phyloP scores from a whole-genome alignment of 495 filamentous ascomycete genomes.

The Podospora appendiculata region DNA sequence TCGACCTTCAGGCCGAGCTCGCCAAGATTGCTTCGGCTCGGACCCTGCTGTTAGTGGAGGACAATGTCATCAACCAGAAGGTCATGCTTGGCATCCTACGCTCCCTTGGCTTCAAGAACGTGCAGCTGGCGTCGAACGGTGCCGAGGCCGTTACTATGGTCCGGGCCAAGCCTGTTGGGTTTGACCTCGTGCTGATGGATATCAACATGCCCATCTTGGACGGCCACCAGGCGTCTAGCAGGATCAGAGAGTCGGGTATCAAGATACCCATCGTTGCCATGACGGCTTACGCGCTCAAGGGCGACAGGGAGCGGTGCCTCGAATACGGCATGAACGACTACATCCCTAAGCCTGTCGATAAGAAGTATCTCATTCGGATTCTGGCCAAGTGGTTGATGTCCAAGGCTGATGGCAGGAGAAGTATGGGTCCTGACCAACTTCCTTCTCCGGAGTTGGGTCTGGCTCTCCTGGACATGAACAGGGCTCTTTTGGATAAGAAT shows the following conservation, averaged over 20 bases:
- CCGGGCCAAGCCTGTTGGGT: slow-evolving; percentile 40
- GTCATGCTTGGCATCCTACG: slow-evolving; percentile 53
- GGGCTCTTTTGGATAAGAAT: no score
- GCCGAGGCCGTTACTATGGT: slow-evolving; percentile 48
- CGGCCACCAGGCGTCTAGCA: slow-evolving; percentile 30
- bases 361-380: slow-evolving; percentile 26
- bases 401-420: slow-evolving; percentile 3
- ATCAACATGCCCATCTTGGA: slow-evolving; percentile 45
- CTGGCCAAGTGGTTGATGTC: slow-evolving; percentile 37
- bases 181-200: slow-evolving; percentile 50
- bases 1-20: slow-evolving; percentile 10
- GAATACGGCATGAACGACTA: slow-evolving; percentile 58
- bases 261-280: slow-evolving; percentile 54
- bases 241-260: slow-evolving; percentile 29
- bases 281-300: slow-evolving; percentile 57
- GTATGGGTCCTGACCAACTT: neutral
- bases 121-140: slow-evolving; percentile 50
- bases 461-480: no score
- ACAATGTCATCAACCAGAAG: slow-evolving; percentile 57
- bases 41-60: slow-evolving; percentile 49
- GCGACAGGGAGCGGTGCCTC: slow-evolving; percentile 50
- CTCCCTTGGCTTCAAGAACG: slow-evolving; percentile 43
- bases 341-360: slow-evolving; percentile 53
- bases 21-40: slow-evolving; percentile 24
- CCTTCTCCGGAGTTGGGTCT: no score